These are phyloP conservation scores for Fusarium clavum DNA, from an alignment of 2,329 filamentous ascomycete genomes.

Conservation along the genomic window DNA sequence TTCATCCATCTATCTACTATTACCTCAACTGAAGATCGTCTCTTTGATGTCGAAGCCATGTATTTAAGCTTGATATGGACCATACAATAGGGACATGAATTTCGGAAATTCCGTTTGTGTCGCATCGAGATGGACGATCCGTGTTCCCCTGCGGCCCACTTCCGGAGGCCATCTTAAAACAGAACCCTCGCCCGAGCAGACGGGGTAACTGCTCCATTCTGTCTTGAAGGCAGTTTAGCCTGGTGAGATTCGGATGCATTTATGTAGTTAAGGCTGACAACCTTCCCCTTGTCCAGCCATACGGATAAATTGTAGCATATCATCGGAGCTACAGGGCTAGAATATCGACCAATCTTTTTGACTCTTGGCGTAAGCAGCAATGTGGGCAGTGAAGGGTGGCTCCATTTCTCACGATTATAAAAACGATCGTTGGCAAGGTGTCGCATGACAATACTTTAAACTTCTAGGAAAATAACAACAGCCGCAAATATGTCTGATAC, in stretches of 20 bases:
- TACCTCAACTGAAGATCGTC: not conserved
- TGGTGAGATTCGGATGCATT: constrained; percentile 16
- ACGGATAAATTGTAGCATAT: constrained; percentile 1
- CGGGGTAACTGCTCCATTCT: not conserved
- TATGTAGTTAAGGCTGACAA: constrained; percentile 5
- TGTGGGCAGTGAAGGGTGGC: not conserved
- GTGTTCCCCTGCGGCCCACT: not conserved
- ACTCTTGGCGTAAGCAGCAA: not conserved
- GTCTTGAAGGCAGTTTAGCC: not conserved
- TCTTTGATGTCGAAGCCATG: not conserved
- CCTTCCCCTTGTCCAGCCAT: not conserved
- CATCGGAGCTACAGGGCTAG: not conserved
- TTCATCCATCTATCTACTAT: too few species aligned
- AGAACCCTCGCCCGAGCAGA: not conserved
- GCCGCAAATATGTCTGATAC: constrained; percentile 7
- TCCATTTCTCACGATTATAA: not conserved
- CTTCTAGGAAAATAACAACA: not conserved
- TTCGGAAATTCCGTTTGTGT: not conserved
- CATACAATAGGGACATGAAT: not conserved
- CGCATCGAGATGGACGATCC: not conserved
- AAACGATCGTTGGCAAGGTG: not conserved
- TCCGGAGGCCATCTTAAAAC: not conserved
- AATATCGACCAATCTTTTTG: not conserved
- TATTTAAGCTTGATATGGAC: not conserved
- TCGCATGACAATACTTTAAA: not conserved